Evolutionary conservation across 2,329 filamentous ascomycete genomes (phyloP), one percentile per base, ranked within the genome.

Genomic region (Stachybotrys elegans): DNA sequence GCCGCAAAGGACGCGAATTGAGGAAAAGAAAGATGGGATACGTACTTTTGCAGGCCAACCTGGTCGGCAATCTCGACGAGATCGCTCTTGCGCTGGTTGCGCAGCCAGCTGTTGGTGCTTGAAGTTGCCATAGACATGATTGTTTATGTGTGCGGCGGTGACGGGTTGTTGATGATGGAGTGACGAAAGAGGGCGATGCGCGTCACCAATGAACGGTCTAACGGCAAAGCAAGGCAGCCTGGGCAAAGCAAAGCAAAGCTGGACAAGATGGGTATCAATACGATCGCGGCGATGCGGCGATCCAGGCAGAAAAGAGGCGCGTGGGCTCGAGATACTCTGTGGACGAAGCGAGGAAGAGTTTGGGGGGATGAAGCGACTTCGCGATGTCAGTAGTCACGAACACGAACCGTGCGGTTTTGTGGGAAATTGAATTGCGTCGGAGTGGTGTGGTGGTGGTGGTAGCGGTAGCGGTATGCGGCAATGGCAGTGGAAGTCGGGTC

Each of bases 81-180:
- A 52, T 92, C 88, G 56, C 75, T 76, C 76, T 95, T 95, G 72
- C 86, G 84, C 76, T 93, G 86, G 64, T 78, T 77, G 66, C 83
- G 79, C 62, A 95, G 76, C 81, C 86, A 95, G 55, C 81, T 79
- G 60, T 84, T 81, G 56, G 62, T 76, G 51, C 51, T 44, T 25
- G 56, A 52, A 14, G 36, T 21, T 13, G 23, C 22, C n/a, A n/a
- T n/a, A n/a, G n/a, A n/a, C n/a, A n/a, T n/a, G n/a, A n/a, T n/a
- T n/a, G n/a, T n/a, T n/a, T n/a, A n/a, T n/a, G n/a, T n/a, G 34
- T 16, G 34, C 34, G 34, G 34, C 19, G 34, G 16, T 19, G 34
- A 16, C 34, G 21, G 19, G 19, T 16, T 20, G 34, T 36, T n/a
- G 9, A 20, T 36, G 34, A 19, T 36, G 34, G 21, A 6, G 19